These are phyloP conservation scores for Acacia confusa DNA, from an alignment of 306 rosid genomes.

Conservation along the genomic window DNA sequence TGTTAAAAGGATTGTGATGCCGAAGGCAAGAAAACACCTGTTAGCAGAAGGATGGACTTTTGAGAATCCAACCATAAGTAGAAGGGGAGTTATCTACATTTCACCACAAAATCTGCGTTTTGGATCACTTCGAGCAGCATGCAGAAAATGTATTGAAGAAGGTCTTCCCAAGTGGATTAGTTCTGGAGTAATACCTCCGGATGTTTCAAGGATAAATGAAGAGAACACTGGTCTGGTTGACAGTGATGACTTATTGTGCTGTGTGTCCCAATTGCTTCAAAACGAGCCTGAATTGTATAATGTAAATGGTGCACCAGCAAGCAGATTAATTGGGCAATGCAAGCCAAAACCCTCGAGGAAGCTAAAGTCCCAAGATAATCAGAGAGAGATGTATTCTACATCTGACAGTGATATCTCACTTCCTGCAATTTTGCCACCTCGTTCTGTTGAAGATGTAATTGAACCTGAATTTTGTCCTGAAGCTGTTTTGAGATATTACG, in stretches of 20 bases:
- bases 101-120: constrained; percentile 44
- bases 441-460: neutral
- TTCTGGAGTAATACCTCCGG: constrained; percentile 27
- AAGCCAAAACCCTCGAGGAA: constrained; percentile 32
- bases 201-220: constrained; percentile 21
- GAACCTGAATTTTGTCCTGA: constrained; percentile 44
- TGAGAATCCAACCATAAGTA: constrained; percentile 29
- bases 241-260: constrained; percentile 22
- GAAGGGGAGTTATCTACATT: constrained; percentile 38
- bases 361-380: constrained; percentile 35
- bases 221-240: constrained; percentile 31
- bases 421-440: constrained; percentile 24
- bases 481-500: constrained; percentile 50
- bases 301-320: constrained; percentile 18
- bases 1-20: neutral
- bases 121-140: constrained; percentile 43
- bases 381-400: constrained; percentile 18
- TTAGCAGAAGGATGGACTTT: constrained; percentile 51
- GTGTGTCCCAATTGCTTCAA: constrained; percentile 41
- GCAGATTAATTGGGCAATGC: constrained; percentile 29
- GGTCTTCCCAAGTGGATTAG: constrained; percentile 11
- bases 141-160: constrained; percentile 40
- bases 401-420: constrained; percentile 12
- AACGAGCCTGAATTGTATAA: constrained; percentile 31
- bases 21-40: constrained; percentile 50